phyloP scores from a whole-genome alignment of 208 protist genomes.

The Giardia muris region DNA sequence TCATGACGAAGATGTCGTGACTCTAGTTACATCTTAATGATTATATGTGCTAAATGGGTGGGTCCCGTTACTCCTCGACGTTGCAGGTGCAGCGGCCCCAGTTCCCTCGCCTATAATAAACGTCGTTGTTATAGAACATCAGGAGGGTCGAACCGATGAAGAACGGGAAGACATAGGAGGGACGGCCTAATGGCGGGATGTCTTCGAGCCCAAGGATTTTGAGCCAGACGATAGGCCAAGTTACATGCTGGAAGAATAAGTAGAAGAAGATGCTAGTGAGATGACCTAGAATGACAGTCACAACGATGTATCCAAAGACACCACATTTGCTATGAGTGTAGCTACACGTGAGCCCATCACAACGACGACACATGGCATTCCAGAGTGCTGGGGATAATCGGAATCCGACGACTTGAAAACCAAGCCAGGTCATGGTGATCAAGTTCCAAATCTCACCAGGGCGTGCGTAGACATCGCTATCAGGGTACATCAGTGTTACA shows the following conservation, averaged over 20 bases:
- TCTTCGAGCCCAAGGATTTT: neutral
- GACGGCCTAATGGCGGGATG: neutral
- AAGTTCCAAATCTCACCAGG: neutral
- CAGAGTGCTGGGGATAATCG: neutral
- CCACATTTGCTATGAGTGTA: neutral
- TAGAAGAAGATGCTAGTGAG: neutral
- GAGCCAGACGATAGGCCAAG: neutral
- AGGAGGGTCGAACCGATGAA: neutral
- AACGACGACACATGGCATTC: neutral
- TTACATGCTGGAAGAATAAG: neutral
- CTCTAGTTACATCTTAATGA: constrained; percentile 73
- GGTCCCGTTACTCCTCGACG: neutral
- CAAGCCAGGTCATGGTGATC: neutral
- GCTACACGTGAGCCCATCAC: neutral
- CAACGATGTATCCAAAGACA: neutral
- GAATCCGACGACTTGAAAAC: neutral
- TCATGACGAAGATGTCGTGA: constrained; percentile 91
- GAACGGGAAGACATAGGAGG: neutral
- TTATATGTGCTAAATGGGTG: neutral
- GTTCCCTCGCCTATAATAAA: neutral
- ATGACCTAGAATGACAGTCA: neutral
- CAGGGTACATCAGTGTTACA: neutral
- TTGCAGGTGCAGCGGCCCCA: neutral
- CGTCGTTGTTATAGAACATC: neutral
- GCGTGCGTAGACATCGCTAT: neutral